Evolutionary conservation across 345 rosid species (phyloP).

Genomic region (Hibiscus mutabilis): DNA sequence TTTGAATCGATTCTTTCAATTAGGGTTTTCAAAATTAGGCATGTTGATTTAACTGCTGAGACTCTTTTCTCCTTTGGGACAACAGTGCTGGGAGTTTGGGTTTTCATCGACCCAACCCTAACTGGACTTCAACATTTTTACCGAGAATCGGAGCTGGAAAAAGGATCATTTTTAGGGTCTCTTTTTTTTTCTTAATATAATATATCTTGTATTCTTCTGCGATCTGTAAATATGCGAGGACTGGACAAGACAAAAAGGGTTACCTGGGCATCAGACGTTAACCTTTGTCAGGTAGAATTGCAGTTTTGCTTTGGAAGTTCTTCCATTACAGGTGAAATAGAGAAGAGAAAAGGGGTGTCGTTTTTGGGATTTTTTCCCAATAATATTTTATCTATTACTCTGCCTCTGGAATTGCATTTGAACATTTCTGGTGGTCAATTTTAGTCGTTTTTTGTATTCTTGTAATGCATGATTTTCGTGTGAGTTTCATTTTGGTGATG

Average conservation of each 20-base stretch:
- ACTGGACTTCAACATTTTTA: slow-evolving; percentile 7
- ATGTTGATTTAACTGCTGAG: slow-evolving; percentile 6
- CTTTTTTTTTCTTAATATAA: not conserved
- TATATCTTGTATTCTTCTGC: not conserved
- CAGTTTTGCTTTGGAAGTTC: not conserved
- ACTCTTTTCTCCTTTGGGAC: not conserved
- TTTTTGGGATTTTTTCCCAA: not conserved
- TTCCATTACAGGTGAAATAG: not conserved
- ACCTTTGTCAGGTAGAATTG: slow-evolving; percentile 91
- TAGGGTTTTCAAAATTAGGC: slow-evolving; percentile 22
- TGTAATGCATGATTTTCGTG: not conserved
- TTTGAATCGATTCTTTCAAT: slow-evolving; percentile 9
- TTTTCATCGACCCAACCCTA: slow-evolving; percentile 11
- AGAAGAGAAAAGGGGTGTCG: not conserved
- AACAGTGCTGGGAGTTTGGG: slow-evolving; percentile 4
- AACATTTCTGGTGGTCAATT: not conserved
- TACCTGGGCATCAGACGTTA: slow-evolving; percentile 86
- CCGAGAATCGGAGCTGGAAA: slow-evolving; percentile 27
- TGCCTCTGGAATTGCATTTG: not conserved
- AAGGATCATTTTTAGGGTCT: slow-evolving; percentile 7
- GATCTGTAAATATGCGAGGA: slow-evolving; percentile 66
- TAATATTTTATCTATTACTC: not conserved
- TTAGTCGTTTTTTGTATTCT: not conserved
- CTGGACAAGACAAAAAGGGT: slow-evolving; percentile 76
- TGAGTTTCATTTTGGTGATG: not conserved